phyloP scores from a whole-genome alignment of 73 alveolate species.

The Effrenium voratum region DNA sequence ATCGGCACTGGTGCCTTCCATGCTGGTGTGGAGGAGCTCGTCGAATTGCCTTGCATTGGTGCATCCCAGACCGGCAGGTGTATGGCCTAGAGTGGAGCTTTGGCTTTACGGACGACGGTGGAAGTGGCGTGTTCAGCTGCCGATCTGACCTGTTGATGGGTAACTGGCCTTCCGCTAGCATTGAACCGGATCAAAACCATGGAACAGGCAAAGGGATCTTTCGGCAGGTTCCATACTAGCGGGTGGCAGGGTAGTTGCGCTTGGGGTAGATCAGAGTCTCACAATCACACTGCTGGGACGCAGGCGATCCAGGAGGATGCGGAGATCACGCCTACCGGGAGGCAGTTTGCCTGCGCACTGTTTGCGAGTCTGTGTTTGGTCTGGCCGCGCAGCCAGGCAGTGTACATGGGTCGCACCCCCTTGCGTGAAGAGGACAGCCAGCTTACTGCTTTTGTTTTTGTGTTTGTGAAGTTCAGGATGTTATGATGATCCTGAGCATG shows the following conservation, averaged over 20 bases:
- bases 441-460: neutral
- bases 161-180: too few species aligned
- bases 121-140: conserved; percentile 81
- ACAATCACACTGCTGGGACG: neutral
- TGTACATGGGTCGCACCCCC: conserved; percentile 56
- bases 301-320: conserved; percentile 82
- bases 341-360: neutral
- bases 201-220: too few species aligned
- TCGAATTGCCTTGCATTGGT: too few species aligned
- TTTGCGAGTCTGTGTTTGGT: neutral
- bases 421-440: conserved; percentile 50
- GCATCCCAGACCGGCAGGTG: too few species aligned
- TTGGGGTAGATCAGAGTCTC: too few species aligned
- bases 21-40: conserved; percentile 93
- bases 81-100: conserved; percentile 85
- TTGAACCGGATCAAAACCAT: too few species aligned
- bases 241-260: too few species aligned
- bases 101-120: conserved; percentile 76
- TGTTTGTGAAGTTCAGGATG: conserved; percentile 6
- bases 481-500: conserved; percentile 42
- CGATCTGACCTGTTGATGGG: conserved; percentile 10
- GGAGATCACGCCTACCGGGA: conserved; percentile 89
- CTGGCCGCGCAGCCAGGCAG: conserved; percentile 24
- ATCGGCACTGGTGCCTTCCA: conserved; percentile 92
- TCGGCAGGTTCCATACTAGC: too few species aligned